phyloP scores from a whole-genome alignment of 345 rosid species.

The Lumnitzera racemosa region DNA sequence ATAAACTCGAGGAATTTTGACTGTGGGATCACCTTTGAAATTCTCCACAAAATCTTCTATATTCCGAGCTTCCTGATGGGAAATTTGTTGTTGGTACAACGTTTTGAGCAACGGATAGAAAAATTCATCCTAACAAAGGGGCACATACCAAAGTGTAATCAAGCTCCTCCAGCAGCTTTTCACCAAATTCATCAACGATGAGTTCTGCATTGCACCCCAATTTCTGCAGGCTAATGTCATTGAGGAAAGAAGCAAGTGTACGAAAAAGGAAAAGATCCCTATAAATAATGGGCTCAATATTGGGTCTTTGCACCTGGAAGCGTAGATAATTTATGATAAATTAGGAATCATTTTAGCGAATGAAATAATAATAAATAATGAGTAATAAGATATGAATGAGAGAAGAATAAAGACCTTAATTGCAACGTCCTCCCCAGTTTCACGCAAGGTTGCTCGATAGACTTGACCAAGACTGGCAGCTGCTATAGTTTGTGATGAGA shows the following conservation, averaged over 20 bases:
- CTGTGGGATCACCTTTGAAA: conserved; percentile 89
- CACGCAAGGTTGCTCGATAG: conserved; percentile 84
- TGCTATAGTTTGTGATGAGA: conserved; percentile 78
- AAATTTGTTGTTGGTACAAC: neutral
- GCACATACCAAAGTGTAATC: conserved; percentile 83
- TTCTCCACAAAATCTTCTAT: conserved; percentile 92
- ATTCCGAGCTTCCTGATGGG: conserved; percentile 80
- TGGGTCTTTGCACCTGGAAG: conserved; percentile 84
- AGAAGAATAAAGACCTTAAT: conserved; percentile 52
- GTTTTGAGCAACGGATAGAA: neutral
- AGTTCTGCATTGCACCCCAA: conserved; percentile 95
- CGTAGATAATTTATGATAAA: neutral
- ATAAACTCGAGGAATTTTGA: conserved; percentile 89
- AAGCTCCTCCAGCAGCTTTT: conserved; percentile 96
- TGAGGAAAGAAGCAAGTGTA: conserved; percentile 87
- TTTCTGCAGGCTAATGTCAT: conserved; percentile 81
- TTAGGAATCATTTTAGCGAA: neutral
- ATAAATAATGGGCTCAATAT: conserved; percentile 88
- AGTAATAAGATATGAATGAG: neutral
- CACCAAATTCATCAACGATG: conserved; percentile 96
- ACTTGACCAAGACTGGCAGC: conserved; percentile 99
- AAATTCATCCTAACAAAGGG: neutral
- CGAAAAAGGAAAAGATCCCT: conserved; percentile 94
- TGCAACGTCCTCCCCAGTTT: conserved; percentile 92
- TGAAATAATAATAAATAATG: neutral